Evolutionary conservation across 2,329 filamentous ascomycete genomes (phyloP).

Genomic region (Penicillium digitatum): DNA sequence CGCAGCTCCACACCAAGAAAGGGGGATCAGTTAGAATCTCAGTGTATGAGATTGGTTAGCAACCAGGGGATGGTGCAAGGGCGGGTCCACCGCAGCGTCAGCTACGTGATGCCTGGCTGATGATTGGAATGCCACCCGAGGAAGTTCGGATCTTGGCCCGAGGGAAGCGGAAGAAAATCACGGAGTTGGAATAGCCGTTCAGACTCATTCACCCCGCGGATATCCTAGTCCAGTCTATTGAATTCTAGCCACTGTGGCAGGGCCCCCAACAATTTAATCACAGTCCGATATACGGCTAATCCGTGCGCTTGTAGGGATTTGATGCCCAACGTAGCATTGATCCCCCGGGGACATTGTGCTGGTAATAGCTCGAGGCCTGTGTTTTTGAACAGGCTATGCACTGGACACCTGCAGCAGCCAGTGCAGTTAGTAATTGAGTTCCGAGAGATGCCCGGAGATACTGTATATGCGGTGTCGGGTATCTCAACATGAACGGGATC

Average conservation of each 20-base stretch:
- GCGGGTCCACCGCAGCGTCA: neutral
- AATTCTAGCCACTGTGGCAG: neutral
- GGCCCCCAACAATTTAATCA: neutral
- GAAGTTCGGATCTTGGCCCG: conserved; percentile 12
- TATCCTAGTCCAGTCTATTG: neutral
- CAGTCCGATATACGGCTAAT: neutral
- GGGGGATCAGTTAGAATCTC: neutral
- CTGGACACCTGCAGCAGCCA: neutral
- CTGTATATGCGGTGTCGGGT: neutral
- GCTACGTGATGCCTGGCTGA: neutral
- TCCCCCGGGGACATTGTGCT: neutral
- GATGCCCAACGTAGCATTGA: neutral
- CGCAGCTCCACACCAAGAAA: conserved; percentile 1
- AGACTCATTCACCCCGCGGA: conserved; percentile 7
- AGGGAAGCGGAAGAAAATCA: conserved; percentile 19
- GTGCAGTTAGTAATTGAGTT: neutral
- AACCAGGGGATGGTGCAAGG: neutral
- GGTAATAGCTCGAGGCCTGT: neutral
- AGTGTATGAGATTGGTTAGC: conserved; percentile 7
- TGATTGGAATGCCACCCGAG: conserved; percentile 8
- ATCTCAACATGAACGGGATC: neutral
- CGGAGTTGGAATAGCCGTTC: conserved; percentile 19
- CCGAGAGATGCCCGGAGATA: neutral
- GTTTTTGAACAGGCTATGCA: neutral
- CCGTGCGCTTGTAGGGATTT: neutral